phyloP scores from a whole-genome alignment of 2,329 filamentous ascomycete species.

The Cryphonectria carpinicola region DNA sequence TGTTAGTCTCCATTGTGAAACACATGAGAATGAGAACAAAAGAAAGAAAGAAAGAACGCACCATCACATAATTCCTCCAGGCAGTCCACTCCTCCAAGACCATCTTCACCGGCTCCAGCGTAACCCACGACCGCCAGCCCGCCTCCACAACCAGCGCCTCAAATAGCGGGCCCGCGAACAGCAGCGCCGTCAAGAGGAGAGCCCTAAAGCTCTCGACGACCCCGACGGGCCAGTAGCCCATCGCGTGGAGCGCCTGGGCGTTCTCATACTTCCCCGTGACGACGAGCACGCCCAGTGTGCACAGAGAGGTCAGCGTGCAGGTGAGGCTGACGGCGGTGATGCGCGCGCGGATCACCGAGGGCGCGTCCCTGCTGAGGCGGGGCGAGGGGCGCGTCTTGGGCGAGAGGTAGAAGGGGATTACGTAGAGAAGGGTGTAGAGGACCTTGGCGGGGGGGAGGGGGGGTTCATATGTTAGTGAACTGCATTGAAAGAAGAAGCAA shows the following conservation, averaged over 20 bases:
- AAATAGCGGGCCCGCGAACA: slow-evolving; percentile 86
- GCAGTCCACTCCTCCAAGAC: slow-evolving; percentile 74
- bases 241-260: slow-evolving; percentile 64
- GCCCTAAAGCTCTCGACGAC: slow-evolving; percentile 64
- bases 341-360: slow-evolving; percentile 84
- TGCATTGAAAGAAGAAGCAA: not conserved
- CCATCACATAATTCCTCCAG: slow-evolving; percentile 86
- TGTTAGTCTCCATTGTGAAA: not conserved
- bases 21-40: not conserved
- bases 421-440: slow-evolving; percentile 85
- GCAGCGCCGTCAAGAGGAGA: slow-evolving; percentile 72
- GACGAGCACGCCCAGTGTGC: slow-evolving; percentile 69
- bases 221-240: slow-evolving; percentile 82
- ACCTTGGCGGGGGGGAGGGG: slow-evolving; percentile 52
- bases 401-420: slow-evolving; percentile 88
- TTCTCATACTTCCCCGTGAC: slow-evolving; percentile 49
- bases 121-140: slow-evolving; percentile 67
- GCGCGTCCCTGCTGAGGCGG: slow-evolving; percentile 81
- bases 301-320: slow-evolving; percentile 67
- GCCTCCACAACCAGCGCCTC: slow-evolving; percentile 76
- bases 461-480: not conserved
- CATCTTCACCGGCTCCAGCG: slow-evolving; percentile 58
- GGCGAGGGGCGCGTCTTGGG: slow-evolving; percentile 77
- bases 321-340: slow-evolving; percentile 80
- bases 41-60: slow-evolving; percentile 49